These are phyloP conservation scores for Penicillium daleae DNA, from an alignment of 495 filamentous ascomycete species.

Conservation along the genomic window DNA sequence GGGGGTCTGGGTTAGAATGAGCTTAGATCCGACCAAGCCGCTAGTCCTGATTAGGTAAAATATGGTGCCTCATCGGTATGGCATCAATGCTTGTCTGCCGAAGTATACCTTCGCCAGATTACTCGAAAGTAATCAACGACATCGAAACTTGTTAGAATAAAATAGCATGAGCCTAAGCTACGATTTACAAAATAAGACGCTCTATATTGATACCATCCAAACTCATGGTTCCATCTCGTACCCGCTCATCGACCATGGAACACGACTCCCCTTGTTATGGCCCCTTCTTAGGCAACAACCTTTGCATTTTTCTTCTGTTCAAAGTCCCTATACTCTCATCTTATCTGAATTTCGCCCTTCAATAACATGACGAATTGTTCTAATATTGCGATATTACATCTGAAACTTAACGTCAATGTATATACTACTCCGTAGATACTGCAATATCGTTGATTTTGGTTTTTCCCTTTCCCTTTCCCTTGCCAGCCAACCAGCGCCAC, in stretches of 20 bases:
- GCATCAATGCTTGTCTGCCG: background rate
- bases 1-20: background rate
- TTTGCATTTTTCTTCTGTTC: background rate
- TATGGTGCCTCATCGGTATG: conserved; percentile 7
- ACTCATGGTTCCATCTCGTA: too few species aligned
- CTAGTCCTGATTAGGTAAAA: background rate
- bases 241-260: too few species aligned
- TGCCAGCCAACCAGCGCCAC: conserved; percentile 12
- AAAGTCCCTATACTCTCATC: background rate
- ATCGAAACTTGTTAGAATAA: too few species aligned
- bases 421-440: too few species aligned
- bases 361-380: background rate
- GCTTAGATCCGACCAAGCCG: background rate
- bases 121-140: too few species aligned
- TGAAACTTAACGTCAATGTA: background rate
- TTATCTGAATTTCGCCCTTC: background rate
- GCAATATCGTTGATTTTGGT: background rate
- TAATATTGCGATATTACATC: background rate
- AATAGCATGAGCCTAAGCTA: too few species aligned
- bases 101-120: background rate
- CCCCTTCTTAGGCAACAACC: background rate
- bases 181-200: too few species aligned
- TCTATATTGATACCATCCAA: too few species aligned
- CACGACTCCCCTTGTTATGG: background rate
- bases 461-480: background rate